These are phyloP conservation scores for Cutaneotrichosporon cyanovorans DNA, from an alignment of 1,284 basidiomycete genomes.

Conservation along the genomic window DNA sequence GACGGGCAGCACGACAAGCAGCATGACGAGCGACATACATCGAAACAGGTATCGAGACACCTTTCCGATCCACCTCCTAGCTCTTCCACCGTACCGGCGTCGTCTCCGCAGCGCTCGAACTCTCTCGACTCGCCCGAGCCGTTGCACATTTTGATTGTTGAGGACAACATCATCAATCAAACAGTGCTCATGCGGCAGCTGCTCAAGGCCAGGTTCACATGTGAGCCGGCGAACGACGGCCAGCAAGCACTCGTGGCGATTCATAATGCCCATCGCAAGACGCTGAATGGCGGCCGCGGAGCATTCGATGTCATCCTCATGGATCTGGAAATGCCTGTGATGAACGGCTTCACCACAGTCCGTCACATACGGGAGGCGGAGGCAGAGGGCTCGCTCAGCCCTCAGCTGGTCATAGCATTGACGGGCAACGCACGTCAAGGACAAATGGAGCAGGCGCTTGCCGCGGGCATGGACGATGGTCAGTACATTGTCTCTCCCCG, in stretches of 20 bases:
- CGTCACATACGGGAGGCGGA: conserved; percentile 36
- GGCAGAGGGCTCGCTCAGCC: conserved; percentile 20
- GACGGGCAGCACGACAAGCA: neutral
- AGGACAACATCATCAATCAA: conserved; percentile 45
- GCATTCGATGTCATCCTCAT: conserved; percentile 23
- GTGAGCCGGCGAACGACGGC: conserved; percentile 38
- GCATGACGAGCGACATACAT: too few relatives aligned
- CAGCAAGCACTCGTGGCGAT: conserved; percentile 36
- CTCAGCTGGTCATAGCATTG: conserved; percentile 36
- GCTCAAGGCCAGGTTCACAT: conserved; percentile 27
- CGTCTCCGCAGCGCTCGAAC: neutral
- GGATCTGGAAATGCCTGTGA: conserved; percentile 35
- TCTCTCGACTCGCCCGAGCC: neutral
- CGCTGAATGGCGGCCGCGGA: neutral
- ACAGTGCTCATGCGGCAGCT: conserved; percentile 41
- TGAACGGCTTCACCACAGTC: conserved; percentile 41
- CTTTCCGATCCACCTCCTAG: too few relatives aligned
- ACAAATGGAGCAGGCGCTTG: conserved; percentile 30
- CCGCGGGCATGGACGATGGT: conserved; percentile 24
- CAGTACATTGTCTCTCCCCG: too few relatives aligned
- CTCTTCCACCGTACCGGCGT: too few relatives aligned
- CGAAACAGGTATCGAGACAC: too few relatives aligned
- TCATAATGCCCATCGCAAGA: neutral
- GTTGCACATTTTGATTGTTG: conserved; percentile 18
- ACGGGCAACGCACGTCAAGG: conserved; percentile 38